A percentile compares a stretch with the other conserved stretches of the same genome.
phyloP scores from a whole-genome alignment of 1,139 yeast species.

The Suhomyces bolitotheri region DNA sequence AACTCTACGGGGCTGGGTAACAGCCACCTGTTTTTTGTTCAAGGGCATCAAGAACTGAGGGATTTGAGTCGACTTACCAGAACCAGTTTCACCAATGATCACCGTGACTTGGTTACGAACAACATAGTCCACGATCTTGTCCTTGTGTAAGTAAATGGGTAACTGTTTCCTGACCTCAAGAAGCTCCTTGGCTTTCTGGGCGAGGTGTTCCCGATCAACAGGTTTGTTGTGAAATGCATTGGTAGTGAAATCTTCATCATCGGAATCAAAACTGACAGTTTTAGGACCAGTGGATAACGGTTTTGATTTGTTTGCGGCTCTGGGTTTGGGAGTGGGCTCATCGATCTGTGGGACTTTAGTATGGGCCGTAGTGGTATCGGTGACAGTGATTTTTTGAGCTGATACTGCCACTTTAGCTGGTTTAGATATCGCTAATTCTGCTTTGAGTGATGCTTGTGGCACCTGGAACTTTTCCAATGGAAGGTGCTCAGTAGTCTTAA shows the following conservation, averaged over 20 bases:
- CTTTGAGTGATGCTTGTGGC: not conserved
- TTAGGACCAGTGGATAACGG: conserved; percentile 1
- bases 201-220: conserved; percentile 24
- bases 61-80: conserved; percentile 96
- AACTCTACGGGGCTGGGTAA: conserved; percentile 96
- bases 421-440: not conserved
- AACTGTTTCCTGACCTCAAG: conserved; percentile 55
- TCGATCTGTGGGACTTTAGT: not conserved
- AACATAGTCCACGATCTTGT: conserved; percentile 59
- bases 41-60: conserved; percentile 79
- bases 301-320: conserved; percentile 1
- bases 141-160: conserved; percentile 77
- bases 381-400: not conserved
- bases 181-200: conserved; percentile 47
- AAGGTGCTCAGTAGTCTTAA: not conserved
- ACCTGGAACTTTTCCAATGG: conserved; percentile 1
- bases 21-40: conserved; percentile 65
- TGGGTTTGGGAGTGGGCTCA: not conserved
- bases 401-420: not conserved
- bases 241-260: conserved; percentile 21
- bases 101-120: conserved; percentile 65
- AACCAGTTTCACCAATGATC: conserved; percentile 94
- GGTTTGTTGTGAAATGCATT: conserved; percentile 14
- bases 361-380: not conserved
- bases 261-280: conserved; percentile 25